A percentile compares a stretch with the other conserved stretches of the same genome.
Evolutionary conservation across 2,329 filamentous ascomycete species (phyloP).

Genomic region (Colletotrichum horii): DNA sequence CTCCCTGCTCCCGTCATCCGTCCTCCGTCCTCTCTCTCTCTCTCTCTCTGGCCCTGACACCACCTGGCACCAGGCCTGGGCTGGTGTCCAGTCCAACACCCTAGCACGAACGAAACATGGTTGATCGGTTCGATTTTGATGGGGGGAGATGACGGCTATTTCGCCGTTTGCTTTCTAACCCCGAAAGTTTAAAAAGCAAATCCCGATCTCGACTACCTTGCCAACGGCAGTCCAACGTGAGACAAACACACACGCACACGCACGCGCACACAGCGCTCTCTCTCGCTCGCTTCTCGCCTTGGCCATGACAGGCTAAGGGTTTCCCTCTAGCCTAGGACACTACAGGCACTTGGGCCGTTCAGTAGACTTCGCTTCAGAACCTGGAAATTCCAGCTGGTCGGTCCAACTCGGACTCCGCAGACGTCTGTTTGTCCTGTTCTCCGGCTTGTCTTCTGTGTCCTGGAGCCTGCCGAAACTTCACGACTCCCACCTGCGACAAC

Average conservation of each 20-base stretch:
- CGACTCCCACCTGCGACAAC: background rate
- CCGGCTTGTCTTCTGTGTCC: background rate
- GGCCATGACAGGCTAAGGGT: background rate
- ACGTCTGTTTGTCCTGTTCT: constrained; percentile 2
- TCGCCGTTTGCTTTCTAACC: constrained; percentile 6
- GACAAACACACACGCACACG: background rate
- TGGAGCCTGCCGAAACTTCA: background rate
- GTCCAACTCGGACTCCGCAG: constrained; percentile 11
- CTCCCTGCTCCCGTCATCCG: background rate
- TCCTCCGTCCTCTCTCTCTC: background rate
- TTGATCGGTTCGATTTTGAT: background rate
- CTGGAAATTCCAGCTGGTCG: background rate
- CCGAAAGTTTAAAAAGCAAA: constrained; percentile 13
- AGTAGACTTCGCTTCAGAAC: background rate
- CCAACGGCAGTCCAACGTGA: background rate
- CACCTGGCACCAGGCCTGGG: background rate
- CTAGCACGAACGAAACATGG: background rate
- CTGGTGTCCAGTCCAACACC: background rate
- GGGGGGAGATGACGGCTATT: background rate
- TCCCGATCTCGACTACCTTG: background rate
- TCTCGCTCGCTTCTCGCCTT: background rate
- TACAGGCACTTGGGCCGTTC: background rate
- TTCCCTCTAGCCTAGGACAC: background rate
- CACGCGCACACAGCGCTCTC: background rate
- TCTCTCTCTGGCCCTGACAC: background rate